Evolutionary conservation across 345 rosid genomes (phyloP).

Genomic region (Dovyalis caffra): DNA sequence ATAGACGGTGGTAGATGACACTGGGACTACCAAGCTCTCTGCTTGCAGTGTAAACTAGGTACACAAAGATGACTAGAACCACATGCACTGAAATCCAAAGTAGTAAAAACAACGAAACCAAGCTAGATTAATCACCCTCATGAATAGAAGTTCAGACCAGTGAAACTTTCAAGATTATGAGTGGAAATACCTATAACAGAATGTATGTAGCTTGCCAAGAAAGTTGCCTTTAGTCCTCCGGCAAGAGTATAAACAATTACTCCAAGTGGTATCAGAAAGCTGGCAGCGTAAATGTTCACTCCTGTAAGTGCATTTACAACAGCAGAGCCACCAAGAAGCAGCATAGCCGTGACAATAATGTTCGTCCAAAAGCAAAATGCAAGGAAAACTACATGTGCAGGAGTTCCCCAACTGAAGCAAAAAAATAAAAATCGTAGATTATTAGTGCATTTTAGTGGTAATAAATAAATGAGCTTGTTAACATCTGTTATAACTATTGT

Average conservation of each 20-base stretch:
- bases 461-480: too few species aligned
- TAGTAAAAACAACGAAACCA: background rate
- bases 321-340: conserved; percentile 89
- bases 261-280: conserved; percentile 94
- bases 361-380: conserved; percentile 79
- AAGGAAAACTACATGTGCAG: conserved; percentile 82
- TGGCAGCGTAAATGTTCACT: conserved; percentile 80
- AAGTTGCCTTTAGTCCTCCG: conserved; percentile 93
- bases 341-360: conserved; percentile 83
- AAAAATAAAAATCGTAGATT: background rate
- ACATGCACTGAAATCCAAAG: conserved; percentile 62
- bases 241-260: conserved; percentile 84
- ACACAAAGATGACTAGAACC: conserved; percentile 74
- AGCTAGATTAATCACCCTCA: background rate
- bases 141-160: background rate
- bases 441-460: background rate
- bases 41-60: conserved; percentile 81
- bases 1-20: conserved; percentile 46
- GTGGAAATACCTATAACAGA: conserved; percentile 64
- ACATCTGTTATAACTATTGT: background rate
- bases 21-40: conserved; percentile 80
- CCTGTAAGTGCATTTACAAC: conserved; percentile 94
- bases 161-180: background rate
- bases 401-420: conserved; percentile 75
- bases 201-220: conserved; percentile 91